These are phyloP conservation scores for Nymphaea thermarum DNA, from an alignment of 164 flowering plant species.

Conservation along the genomic window DNA sequence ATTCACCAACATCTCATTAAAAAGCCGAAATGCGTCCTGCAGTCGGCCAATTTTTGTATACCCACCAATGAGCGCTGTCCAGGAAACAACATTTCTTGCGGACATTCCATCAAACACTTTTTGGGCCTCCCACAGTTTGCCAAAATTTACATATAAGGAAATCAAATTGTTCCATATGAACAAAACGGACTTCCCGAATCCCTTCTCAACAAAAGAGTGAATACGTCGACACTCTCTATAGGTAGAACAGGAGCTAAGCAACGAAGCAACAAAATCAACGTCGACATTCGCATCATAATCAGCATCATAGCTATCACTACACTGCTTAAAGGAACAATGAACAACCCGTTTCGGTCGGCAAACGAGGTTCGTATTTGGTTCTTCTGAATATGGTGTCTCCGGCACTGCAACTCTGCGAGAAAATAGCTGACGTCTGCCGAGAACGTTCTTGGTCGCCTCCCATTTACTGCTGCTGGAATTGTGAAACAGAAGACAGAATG, in stretches of 20 bases:
- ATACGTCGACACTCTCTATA: slow-evolving; percentile 27
- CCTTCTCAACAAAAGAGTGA: slow-evolving; percentile 33
- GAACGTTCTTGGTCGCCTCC: background rate
- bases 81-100: slow-evolving; percentile 45
- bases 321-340: background rate
- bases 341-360: background rate
- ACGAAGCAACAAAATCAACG: slow-evolving; percentile 16
- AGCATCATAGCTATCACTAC: background rate
- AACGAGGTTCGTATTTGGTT: background rate
- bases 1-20: slow-evolving; percentile 21
- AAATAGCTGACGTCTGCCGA: background rate
- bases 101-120: slow-evolving; percentile 66
- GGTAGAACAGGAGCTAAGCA: slow-evolving; percentile 35
- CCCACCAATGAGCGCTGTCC: slow-evolving; percentile 78
- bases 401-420: background rate
- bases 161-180: slow-evolving; percentile 60
- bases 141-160: slow-evolving; percentile 30
- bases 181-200: slow-evolving; percentile 6
- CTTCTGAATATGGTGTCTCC: background rate
- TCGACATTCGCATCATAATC: background rate
- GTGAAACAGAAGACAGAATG: background rate
- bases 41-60: slow-evolving; percentile 36
- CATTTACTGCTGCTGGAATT: background rate
- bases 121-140: slow-evolving; percentile 36
- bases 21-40: slow-evolving; percentile 34